phyloP scores from a whole-genome alignment of 2,329 filamentous ascomycete species.

The Colletotrichum sp. region DNA sequence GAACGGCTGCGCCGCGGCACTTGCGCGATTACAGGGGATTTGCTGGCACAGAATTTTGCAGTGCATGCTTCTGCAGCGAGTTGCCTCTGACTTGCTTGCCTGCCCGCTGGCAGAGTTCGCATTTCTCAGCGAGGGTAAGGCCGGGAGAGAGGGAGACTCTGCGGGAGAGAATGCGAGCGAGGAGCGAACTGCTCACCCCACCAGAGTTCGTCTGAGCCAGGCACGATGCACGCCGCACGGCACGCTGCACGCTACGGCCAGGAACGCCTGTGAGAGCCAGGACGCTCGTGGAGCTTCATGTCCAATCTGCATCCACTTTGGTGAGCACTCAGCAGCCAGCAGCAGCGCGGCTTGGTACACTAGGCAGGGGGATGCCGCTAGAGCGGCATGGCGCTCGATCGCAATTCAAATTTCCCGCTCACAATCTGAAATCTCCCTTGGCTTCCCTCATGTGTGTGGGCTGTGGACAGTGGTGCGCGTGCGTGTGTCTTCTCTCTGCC shows the following conservation, averaged over 20 bases:
- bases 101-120: not conserved
- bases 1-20: not conserved
- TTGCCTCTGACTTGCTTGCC: not conserved
- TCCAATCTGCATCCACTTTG: not conserved
- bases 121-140: not conserved
- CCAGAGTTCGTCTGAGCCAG: slow-evolving; percentile 18
- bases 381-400: slow-evolving; percentile 16
- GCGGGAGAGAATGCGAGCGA: not conserved
- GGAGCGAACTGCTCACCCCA: slow-evolving; percentile 1
- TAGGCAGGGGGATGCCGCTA: not conserved
- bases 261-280: not conserved
- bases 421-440: not conserved
- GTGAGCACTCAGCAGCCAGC: not conserved
- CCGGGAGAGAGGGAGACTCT: not conserved
- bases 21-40: not conserved
- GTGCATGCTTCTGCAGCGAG: not conserved
- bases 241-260: not conserved
- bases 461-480: not conserved
- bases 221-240: not conserved
- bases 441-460: not conserved
- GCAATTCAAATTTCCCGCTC: slow-evolving; percentile 20
- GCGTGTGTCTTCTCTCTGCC: not conserved
- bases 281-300: not conserved
- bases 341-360: not conserved
- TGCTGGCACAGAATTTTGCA: not conserved